Conservation (phyloP, 2,329 filamentous ascomycete genomes). For the Diplodia sapinea region DNA sequence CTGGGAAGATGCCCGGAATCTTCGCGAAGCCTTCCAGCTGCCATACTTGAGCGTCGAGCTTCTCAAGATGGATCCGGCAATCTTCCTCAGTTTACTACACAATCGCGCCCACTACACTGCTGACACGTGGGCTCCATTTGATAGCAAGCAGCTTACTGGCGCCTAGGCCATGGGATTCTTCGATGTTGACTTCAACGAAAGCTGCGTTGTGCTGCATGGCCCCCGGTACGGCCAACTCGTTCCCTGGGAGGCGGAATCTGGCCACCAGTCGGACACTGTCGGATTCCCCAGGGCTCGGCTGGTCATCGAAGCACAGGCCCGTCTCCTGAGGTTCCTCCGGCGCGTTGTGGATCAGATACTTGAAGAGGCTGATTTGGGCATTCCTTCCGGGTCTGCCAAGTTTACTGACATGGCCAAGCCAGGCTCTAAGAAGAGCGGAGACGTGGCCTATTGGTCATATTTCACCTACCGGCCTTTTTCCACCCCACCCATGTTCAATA, state of each 20-base stretch:
- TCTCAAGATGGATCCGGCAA: constrained; percentile 19
- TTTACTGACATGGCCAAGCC: constrained; percentile 18
- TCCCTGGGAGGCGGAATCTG: constrained; percentile 32
- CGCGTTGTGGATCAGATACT: constrained; percentile 31
- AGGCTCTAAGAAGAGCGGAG: constrained; percentile 31
- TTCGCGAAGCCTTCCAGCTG: constrained; percentile 24
- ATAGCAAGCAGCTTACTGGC: constrained; percentile 18
- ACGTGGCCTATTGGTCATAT: constrained; percentile 32
- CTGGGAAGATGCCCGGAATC: constrained; percentile 21
- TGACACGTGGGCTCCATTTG: constrained; percentile 30
- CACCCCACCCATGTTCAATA: neutral
- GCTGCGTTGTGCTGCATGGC: constrained; percentile 32
- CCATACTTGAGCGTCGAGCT: constrained; percentile 29
- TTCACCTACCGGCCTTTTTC: constrained; percentile 6
- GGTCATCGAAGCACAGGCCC: constrained; percentile 36
- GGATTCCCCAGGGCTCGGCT: constrained; percentile 37
- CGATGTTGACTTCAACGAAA: constrained; percentile 27
- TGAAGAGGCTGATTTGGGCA: neutral
- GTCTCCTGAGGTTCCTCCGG: constrained; percentile 34
- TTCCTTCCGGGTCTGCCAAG: constrained; percentile 10
- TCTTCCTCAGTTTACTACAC: constrained; percentile 29
- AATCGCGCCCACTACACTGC: constrained; percentile 21
- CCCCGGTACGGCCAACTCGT: constrained; percentile 32
- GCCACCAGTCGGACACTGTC: constrained; percentile 35
- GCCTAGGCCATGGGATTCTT: constrained; percentile 18